Conservation (phyloP, 345 rosid species). For the Psidium friedrichsthalianum region DNA sequence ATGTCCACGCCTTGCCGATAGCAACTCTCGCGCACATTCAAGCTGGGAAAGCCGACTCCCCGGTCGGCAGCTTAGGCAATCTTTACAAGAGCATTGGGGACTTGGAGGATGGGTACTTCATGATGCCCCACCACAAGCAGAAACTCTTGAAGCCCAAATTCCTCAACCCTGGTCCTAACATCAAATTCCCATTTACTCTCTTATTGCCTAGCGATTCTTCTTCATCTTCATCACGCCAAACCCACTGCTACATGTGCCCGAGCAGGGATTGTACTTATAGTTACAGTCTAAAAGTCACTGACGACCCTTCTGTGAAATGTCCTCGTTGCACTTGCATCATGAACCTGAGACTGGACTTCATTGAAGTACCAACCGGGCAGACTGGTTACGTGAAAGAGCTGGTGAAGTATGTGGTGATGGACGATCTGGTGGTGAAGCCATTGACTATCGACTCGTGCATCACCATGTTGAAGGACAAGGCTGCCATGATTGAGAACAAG, state of each 20-base stretch:
- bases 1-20: conserved; percentile 3
- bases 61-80: neutral
- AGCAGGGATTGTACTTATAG: no score
- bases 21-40: neutral
- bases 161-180: neutral
- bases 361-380: neutral
- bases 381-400: conserved; percentile 18
- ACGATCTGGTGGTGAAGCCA: conserved; percentile 10
- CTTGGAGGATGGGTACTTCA: neutral
- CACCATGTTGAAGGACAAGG: conserved; percentile 10
- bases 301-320: neutral
- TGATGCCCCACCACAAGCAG: neutral
- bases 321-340: neutral
- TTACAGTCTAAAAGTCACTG: neutral
- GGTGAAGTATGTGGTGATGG: conserved; percentile 21
- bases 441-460: conserved; percentile 12
- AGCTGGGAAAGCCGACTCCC: neutral
- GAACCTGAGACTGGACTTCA: neutral
- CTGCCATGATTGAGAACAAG: conserved; percentile 7
- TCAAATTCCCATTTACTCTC: neutral
- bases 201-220: neutral
- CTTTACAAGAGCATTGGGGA: neutral
- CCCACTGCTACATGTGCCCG: no score
- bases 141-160: neutral
- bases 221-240: neutral